Evolutionary conservation across 192 early-diverging fungal species (phyloP), one percentile per base, ranked within the genome.

Genomic region (Chytriomyces sp.): DNA sequence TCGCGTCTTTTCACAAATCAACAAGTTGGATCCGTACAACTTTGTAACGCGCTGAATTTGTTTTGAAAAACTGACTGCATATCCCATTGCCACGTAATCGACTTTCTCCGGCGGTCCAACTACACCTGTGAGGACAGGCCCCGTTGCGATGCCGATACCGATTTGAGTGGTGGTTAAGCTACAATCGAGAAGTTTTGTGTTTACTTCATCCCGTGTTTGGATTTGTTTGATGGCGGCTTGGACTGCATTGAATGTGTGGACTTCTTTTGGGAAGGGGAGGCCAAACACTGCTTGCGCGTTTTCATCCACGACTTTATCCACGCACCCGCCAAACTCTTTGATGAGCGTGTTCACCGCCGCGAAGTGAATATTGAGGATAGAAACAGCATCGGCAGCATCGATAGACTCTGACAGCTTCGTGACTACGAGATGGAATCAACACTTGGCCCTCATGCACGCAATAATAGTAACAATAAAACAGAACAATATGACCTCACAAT

Each of bases 1-100:
- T 83, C 84, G 44, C 80, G 66, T 86, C n/a, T 62, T 77, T 24
- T 80, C 81, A 53, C 68, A 64, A 50, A 84, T 80, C 62, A 86
- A 50, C 18, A 87, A 61, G 7, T 67, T 53, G 18, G 72, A 63
- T 64, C 80, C 79, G 61, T 86, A 83, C 49, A 77, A 23, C 59
- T 80, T 79, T 11, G 80, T 80, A 20, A 76, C 77, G 6, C 63
- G n/a, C 45, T 81, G 69, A 43, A 85, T 70, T 7, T 50, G 6
- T 5, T 44, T 28, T n/a, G 82, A 13, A 20, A 63, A 23, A 7
- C 61, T 16, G 7, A 86, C 84, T 6, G 86, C 64, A 0, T 75
- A 63, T 7, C 81, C 83, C 24, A 62, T 67, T 4, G 86, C 44
- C 7, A 76, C 49, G n/a, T 73, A 60, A 20, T 83, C 75, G 45